Base-by-base conservation (phyloP, 2,329 filamentous ascomycete species). In the Aureobasidium sp. region DNA sequence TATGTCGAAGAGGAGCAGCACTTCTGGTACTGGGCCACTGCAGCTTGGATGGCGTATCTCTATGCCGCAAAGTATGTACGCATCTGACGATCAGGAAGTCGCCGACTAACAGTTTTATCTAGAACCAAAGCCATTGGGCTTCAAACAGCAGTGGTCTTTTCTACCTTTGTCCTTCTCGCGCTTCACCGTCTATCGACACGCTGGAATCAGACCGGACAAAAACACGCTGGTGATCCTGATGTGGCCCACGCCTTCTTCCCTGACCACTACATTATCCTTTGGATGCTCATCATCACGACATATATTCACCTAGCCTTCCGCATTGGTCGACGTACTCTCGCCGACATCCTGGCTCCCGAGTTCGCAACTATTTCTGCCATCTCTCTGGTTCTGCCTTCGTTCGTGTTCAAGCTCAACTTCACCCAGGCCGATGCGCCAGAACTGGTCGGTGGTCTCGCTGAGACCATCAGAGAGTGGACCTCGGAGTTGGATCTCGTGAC, bases 1-100 rank as follows among this genome's bases (percentile, higher is more conserved):
- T 99, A 94, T 71, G 90, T 99, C 2, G 94, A 99, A 73, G 94
- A 99, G 74, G 94, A 99, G 72, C 94, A 99, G 53, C 90, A 97
- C 66, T 96, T 96, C 71, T 99, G 94, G 94, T 97, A 99, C 74
- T 97, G 93, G 91, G 75, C 84, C 1, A 82, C 87, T 0, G 85
- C 87, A 0, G 81, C 84, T 7, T 95, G 89, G 89, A 74, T 79
- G 19, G 51, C 55, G 5, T 51, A 47, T 43, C 60, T 61, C 17
- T 61, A 53, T 27, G 42, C 42, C 13, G 54, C 17, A 46, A 57
- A 35, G 61, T 60, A 29, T 25, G 50, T 19, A 37, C 19, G 25
- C 23, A 17, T 29, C 2, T 38, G 38, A 11, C 10, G 21, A 21
- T 10, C 25, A 31, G 9, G 3, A 10, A 8, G 31, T 7, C 15